Base-by-base conservation (phyloP, 345 rosid genomes). In the Gossypium australe region DNA sequence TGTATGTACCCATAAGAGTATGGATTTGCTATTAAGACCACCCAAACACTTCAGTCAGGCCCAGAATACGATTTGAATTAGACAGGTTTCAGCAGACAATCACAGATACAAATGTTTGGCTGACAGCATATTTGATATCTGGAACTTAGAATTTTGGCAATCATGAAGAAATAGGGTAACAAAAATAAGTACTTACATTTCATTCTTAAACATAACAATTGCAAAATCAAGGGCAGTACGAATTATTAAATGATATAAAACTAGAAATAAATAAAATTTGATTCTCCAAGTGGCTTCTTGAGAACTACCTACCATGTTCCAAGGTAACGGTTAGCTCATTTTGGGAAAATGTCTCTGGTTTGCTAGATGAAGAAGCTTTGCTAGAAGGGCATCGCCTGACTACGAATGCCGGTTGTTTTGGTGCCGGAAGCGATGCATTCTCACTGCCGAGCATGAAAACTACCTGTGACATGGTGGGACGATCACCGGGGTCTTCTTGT, bases 401-500 rank as follows among this genome's bases (percentile, higher is more conserved):
- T 0, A 72, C 75, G 41, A 63, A 74, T n/a, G 77, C 77, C 1
- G 77, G 62, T 41, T 74, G 77, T 74, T 74, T 74, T 7, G 77
- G 70, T 7, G 25, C 41, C 12, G 77, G 77, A n/a, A 74, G 38
- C 0, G 77, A 49, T 2, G 70, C 70, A 7, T 10, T 74, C 52
- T 74, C 77, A 14, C 70, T 74, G 3, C 77, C 71, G 14, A 74
- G 49, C 70, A 74, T 74, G 57, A 51, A 74, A 12, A 63, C 49
- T 0, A 63, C 77, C 16, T 52, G 57, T 38, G 77, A 74, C 71
- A 74, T 74, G 70, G 77, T 74, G 20, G 77, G 77, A 29, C 77
- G 69, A 10, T 63, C 71, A 6, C n/a, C 9, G 2, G 76, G 76
- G 57, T 73, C 76, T 62, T 73, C 76, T 61, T 73, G 68, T 29